Evolutionary conservation across 352 stramenopile genomes (phyloP), one percentile per base, ranked within the genome.

Genomic region (Elongisporangium undulatum): DNA sequence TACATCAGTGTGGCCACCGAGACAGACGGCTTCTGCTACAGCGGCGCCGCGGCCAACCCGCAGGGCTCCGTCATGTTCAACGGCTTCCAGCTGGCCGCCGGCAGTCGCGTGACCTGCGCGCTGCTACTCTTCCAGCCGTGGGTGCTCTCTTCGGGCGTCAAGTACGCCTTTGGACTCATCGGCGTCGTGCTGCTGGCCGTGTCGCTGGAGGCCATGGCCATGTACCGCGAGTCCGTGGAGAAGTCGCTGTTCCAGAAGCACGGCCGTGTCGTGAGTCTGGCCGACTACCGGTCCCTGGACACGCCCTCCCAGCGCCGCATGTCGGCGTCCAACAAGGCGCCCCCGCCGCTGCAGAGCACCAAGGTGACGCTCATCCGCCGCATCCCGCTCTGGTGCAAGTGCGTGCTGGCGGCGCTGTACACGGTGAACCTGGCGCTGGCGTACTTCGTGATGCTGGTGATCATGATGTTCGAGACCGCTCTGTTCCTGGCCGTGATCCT

Each of bases 391-490:
- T 82, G 74, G 80, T 87, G 82, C 72, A 92, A 91, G 52, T 3
- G 74, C 41, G 60, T 74, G 67, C 75, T 92, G 26, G 73, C 80
- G 6, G 54, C 41, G 9, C 73, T 91, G 55, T 94, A 94, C 77
- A 94, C 92, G 81, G 61, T 77, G 19, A 76, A 88, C 53, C 63
- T 94, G 61, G 73, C 77, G 56, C 68, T 92, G 61, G 85, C 79
- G 48, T 94, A 94, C 74, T 87, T 82, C 49, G 61, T 90, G 67
- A 94, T 94, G 85, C 69, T 94, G n/a, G 55, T 94, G 49, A 83
- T 91, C 56, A 94, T 94, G 85, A 87, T 83, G 61, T 94, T 87
- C 69, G 85, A 94, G 71, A 85, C 75, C 17, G 62, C 86, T n/a
- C 74, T 94, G 57, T 94, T 94, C 63, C 54, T 91, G 38, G 82